phyloP scores from a whole-genome alignment of 2,329 filamentous ascomycete genomes.

The Pseudomassariella vexata region DNA sequence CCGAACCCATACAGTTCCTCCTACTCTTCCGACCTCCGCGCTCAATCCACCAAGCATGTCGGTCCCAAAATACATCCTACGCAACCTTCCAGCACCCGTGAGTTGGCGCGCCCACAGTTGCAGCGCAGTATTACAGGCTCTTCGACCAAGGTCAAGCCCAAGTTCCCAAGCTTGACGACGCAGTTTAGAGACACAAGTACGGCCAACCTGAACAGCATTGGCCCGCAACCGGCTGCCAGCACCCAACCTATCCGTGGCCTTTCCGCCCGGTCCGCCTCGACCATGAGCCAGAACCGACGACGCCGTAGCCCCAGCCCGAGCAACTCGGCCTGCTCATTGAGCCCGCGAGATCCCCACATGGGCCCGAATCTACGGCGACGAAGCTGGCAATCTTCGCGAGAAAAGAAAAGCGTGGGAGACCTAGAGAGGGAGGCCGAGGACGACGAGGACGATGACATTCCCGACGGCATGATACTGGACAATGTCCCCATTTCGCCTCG shows the following conservation, averaged over 20 bases:
- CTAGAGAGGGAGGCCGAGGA: constrained; percentile 72
- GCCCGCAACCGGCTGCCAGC: constrained; percentile 20
- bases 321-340: constrained; percentile 29
- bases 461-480: constrained; percentile 72
- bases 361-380: constrained; percentile 44
- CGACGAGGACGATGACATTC: constrained; percentile 72
- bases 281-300: constrained; percentile 31
- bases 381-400: constrained; percentile 64
- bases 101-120: constrained; percentile 19
- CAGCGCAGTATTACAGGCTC: constrained; percentile 27
- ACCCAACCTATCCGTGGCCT: constrained; percentile 27
- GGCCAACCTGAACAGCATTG: constrained; percentile 26
- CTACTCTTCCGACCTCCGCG: constrained; percentile 36
- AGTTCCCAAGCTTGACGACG: constrained; percentile 38
- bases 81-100: constrained; percentile 19
- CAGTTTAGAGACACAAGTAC: constrained; percentile 41
- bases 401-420: constrained; percentile 63
- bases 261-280: constrained; percentile 31
- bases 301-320: constrained; percentile 48
- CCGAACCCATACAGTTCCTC: constrained; percentile 45
- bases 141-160: constrained; percentile 30
- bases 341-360: constrained; percentile 35
- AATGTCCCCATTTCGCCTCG: constrained; percentile 80
- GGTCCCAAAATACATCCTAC: constrained; percentile 17
- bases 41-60: constrained; percentile 22